Percentiles rank a stretch among this genome's conserved stretches.
phyloP scores from a whole-genome alignment of 2,329 filamentous ascomycete genomes.

The Byssoonygena ceratinophila region DNA sequence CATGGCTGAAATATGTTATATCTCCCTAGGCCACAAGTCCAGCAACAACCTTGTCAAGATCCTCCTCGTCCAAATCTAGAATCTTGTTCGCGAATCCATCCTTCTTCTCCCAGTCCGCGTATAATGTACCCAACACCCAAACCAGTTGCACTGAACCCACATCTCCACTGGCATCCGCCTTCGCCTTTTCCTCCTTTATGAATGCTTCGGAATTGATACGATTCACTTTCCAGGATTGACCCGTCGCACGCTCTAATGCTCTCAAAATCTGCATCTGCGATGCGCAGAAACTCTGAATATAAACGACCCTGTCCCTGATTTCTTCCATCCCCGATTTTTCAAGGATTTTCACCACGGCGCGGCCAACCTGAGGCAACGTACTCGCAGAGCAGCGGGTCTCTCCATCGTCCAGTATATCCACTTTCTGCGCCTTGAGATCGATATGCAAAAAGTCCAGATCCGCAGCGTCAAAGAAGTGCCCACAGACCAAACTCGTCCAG shows the following conservation, averaged over 20 bases:
- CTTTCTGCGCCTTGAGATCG: not conserved
- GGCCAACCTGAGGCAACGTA: constrained; percentile 7
- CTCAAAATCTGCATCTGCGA: constrained; percentile 9
- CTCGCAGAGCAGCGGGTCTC: constrained; percentile 5
- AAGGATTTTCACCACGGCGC: constrained; percentile 7
- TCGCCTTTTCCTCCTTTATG: constrained; percentile 8
- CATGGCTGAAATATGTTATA: too few species aligned
- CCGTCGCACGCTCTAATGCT: constrained; percentile 6
- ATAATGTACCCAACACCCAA: constrained; percentile 9
- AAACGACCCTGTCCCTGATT: constrained; percentile 9
- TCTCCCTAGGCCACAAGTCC: not conserved
- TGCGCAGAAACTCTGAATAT: constrained; percentile 12
- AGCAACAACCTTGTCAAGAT: constrained; percentile 2
- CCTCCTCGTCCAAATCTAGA: constrained; percentile 7
- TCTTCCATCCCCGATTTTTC: constrained; percentile 3
- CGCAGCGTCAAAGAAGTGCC: constrained; percentile 9
- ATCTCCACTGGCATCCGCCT: not conserved
- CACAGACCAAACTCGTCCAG: constrained; percentile 11
- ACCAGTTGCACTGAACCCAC: constrained; percentile 6
- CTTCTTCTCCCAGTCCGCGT: constrained; percentile 11
- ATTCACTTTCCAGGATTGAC: not conserved
- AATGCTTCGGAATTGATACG: constrained; percentile 1
- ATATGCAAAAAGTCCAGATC: constrained; percentile 4
- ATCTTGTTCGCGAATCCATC: constrained; percentile 4
- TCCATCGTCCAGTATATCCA: constrained; percentile 11